These are phyloP conservation scores for Coemansia sp. DNA, from an alignment of 192 early-diverging fungal genomes.

Conservation along the genomic window DNA sequence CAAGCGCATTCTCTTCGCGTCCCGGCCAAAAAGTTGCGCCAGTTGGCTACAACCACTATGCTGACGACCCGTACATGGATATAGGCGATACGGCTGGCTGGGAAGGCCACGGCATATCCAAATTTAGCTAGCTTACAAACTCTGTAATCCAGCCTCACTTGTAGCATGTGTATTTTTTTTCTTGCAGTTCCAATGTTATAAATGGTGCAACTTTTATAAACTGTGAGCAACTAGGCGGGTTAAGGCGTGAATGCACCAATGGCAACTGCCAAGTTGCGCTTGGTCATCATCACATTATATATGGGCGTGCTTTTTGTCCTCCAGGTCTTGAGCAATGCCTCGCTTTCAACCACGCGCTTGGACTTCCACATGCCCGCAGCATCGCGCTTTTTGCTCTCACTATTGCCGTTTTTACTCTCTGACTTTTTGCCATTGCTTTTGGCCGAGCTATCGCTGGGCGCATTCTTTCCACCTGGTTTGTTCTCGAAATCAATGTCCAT, in stretches of 20 bases:
- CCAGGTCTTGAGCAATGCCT: constrained; percentile 70
- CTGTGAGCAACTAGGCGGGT: not conserved
- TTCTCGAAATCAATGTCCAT: constrained; percentile 31
- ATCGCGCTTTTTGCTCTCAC: constrained; percentile 41
- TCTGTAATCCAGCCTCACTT: too few relatives aligned
- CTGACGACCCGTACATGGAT: constrained; percentile 35
- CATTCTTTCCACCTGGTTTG: not conserved
- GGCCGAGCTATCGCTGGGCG: constrained; percentile 3
- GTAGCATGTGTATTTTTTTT: too few relatives aligned
- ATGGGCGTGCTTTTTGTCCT: constrained; percentile 91
- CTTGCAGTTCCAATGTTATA: too few relatives aligned
- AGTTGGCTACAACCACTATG: constrained; percentile 39
- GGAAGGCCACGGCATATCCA: constrained; percentile 35
- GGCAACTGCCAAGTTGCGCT: constrained; percentile 81
- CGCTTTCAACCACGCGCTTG: constrained; percentile 37
- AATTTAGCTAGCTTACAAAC: constrained; percentile 24
- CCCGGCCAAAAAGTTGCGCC: constrained; percentile 1
- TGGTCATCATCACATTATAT: constrained; percentile 78
- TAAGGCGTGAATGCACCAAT: constrained; percentile 68
- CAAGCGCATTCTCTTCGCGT: constrained; percentile 2
- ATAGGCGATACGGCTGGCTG: constrained; percentile 24
- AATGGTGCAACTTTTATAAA: too few relatives aligned
- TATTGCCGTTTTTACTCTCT: constrained; percentile 21
- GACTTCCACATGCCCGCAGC: constrained; percentile 53
- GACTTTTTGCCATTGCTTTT: constrained; percentile 2